phyloP scores from a whole-genome alignment of 208 protist species.

The Trypanosoma mega region DNA sequence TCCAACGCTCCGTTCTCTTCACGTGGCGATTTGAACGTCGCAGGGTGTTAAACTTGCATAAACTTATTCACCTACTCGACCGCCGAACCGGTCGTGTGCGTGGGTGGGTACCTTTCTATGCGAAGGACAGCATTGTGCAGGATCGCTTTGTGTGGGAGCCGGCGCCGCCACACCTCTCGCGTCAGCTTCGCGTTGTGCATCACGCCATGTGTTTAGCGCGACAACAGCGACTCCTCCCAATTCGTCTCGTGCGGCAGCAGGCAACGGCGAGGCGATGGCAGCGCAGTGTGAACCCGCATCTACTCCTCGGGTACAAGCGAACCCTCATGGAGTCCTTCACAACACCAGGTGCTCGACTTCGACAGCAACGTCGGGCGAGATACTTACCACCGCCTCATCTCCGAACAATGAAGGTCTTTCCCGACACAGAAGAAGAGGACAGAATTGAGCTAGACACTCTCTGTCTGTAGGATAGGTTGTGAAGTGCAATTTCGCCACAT shows the following conservation, averaged over 20 bases:
- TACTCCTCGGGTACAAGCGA: conserved; percentile 66
- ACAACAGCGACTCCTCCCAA: conserved; percentile 52
- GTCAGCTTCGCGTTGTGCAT: conserved; percentile 28
- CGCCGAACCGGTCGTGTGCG: conserved; percentile 50
- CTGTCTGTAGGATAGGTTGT: no score
- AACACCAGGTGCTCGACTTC: conserved; percentile 35
- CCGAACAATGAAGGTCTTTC: conserved; percentile 41
- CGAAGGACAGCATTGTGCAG: conserved; percentile 56
- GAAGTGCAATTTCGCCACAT: not conserved
- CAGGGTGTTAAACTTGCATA: conserved; percentile 69
- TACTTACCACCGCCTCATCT: conserved; percentile 48
- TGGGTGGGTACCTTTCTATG: conserved; percentile 78
- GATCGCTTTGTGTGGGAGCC: conserved; percentile 26
- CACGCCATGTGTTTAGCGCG: conserved; percentile 69
- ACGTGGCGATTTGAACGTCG: conserved; percentile 68
- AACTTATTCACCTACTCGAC: conserved; percentile 77
- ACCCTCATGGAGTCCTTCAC: conserved; percentile 27
- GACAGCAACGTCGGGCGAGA: conserved; percentile 46
- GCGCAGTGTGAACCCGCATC: conserved; percentile 48
- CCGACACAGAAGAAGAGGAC: conserved; percentile 11
- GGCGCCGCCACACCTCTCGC: conserved; percentile 20
- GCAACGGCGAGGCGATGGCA: conserved; percentile 1
- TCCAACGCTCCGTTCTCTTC: conserved; percentile 34
- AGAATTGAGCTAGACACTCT: no score
- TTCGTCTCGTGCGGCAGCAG: conserved; percentile 52